These are phyloP conservation scores for Candida cerambycidarum DNA, from an alignment of 805 yeast genomes.

Conservation along the genomic window DNA sequence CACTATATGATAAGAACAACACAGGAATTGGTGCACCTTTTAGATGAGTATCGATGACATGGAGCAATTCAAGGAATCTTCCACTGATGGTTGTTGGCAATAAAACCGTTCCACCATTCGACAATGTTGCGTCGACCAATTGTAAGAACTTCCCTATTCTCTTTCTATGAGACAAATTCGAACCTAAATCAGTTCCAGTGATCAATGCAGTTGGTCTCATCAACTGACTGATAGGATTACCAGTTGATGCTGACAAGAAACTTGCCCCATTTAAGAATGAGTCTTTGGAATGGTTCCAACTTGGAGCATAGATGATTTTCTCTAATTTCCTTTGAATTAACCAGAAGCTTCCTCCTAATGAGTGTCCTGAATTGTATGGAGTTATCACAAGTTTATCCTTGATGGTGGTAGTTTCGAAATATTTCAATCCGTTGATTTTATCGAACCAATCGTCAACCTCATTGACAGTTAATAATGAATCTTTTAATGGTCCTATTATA, in stretches of 20 bases:
- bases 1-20: slow-evolving; percentile 72
- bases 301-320: slow-evolving; percentile 81
- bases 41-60: slow-evolving; percentile 67
- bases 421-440: slow-evolving; percentile 65
- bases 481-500: slow-evolving; percentile 65
- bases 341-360: slow-evolving; percentile 95
- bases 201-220: slow-evolving; percentile 80
- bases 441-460: slow-evolving; percentile 85
- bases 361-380: slow-evolving; percentile 88
- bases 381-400: slow-evolving; percentile 65
- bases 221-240: slow-evolving; percentile 63
- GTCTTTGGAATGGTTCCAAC: slow-evolving; percentile 94
- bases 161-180: slow-evolving; percentile 57
- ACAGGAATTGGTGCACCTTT: slow-evolving; percentile 65
- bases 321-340: slow-evolving; percentile 70
- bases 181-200: slow-evolving; percentile 69
- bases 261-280: slow-evolving; percentile 60
- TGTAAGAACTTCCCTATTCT: slow-evolving; percentile 64
- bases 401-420: slow-evolving; percentile 69
- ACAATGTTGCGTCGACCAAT: slow-evolving; percentile 62
- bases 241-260: slow-evolving; percentile 37
- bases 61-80: slow-evolving; percentile 76
- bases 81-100: slow-evolving; percentile 82
- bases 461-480: slow-evolving; percentile 57
- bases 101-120: slow-evolving; percentile 76